phyloP scores from a whole-genome alignment of 176 grass and related monocot species.

The barley (Hordeum vulgare) region DNA sequence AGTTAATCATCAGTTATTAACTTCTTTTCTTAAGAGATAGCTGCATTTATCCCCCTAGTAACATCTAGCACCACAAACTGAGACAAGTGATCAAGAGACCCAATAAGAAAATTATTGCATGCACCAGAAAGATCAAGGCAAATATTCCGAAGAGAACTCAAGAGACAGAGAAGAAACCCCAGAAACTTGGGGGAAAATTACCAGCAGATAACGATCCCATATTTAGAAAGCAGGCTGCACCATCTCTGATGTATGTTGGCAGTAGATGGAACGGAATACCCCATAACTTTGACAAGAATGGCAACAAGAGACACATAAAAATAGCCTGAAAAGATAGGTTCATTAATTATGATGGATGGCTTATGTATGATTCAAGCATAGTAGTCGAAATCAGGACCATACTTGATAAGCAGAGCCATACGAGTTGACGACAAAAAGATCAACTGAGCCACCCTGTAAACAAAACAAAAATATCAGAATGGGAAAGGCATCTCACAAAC shows the following conservation, averaged over 20 bases:
- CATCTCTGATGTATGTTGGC: conserved; percentile 88
- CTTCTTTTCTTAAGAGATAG: neutral
- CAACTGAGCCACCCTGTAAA: conserved; percentile 82
- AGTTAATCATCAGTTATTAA: neutral
- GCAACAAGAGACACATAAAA: conserved; percentile 85
- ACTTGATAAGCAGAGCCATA: conserved; percentile 95
- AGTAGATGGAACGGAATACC: conserved; percentile 81
- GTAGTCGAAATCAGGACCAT: neutral
- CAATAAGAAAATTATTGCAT: neutral
- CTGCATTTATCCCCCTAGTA: neutral
- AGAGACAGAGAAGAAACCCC: neutral
- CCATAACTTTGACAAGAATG: conserved; percentile 96
- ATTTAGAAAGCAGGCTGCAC: conserved; percentile 87
- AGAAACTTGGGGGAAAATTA: conserved; percentile 4
- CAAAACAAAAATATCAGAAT: neutral
- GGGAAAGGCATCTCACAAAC: neutral
- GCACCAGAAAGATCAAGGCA: neutral
- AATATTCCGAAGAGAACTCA: neutral
- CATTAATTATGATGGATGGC: neutral
- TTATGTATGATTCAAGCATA: conserved; percentile 16
- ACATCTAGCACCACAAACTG: neutral
- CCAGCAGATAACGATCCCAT: conserved; percentile 78
- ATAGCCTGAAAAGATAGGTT: conserved; percentile 59
- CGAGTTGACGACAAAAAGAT: conserved; percentile 97
- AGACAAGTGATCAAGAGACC: neutral